phyloP scores from a whole-genome alignment of 1,284 basidiomycete species.

The Volvariella volvacea region DNA sequence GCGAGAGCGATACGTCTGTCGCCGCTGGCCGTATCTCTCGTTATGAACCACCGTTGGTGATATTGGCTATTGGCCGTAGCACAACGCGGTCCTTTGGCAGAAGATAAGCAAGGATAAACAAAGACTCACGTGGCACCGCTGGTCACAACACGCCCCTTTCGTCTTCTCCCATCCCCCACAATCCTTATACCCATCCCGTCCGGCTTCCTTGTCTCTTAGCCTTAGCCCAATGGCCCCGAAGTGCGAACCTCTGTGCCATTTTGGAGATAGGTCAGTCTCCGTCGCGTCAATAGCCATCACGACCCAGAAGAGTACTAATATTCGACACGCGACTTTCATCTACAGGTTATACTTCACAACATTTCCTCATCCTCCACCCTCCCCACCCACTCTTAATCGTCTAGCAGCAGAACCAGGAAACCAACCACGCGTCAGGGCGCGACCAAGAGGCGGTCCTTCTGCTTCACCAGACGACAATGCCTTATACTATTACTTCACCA shows the following conservation, averaged over 20 bases:
- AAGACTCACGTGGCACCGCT: neutral
- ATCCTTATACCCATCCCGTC: slow-evolving; percentile 12
- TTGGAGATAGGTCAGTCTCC: slow-evolving; percentile 57
- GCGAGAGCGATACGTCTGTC: too few species aligned
- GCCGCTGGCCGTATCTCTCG: too few species aligned
- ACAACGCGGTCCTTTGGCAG: too few species aligned
- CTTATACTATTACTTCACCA: slow-evolving; percentile 78
- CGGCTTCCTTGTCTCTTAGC: slow-evolving; percentile 10
- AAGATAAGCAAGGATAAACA: neutral
- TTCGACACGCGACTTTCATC: slow-evolving; percentile 11
- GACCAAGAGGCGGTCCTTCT: slow-evolving; percentile 48
- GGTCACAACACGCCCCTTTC: neutral
- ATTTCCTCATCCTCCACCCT: slow-evolving; percentile 66
- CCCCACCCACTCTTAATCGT: slow-evolving; percentile 55
- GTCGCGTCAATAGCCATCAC: slow-evolving; percentile 7
- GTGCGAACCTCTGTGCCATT: slow-evolving; percentile 72
- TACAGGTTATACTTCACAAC: slow-evolving; percentile 79
- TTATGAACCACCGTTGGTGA: too few species aligned
- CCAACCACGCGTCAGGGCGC: slow-evolving; percentile 54
- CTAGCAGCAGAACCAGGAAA: slow-evolving; percentile 40
- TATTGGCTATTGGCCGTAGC: too few species aligned
- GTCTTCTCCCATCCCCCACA: slow-evolving; percentile 6
- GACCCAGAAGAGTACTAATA: too few species aligned
- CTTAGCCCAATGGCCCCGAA: slow-evolving; percentile 37
- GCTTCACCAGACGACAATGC: slow-evolving; percentile 62